Evolutionary conservation across 2,329 filamentous ascomycete species (phyloP).

Genomic region (Penicillium sp.): DNA sequence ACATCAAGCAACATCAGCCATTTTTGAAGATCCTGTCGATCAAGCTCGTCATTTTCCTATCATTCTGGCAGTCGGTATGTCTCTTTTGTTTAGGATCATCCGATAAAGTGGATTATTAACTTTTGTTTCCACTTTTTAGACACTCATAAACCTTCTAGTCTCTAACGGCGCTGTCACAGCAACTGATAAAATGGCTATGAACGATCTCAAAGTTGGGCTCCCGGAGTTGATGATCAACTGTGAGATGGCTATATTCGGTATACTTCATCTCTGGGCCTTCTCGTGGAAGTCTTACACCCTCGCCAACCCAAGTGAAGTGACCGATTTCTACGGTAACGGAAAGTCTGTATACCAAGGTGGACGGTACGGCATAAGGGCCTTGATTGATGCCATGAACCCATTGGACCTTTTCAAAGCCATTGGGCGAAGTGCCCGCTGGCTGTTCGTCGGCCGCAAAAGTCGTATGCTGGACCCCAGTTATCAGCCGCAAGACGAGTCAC

Average conservation of each 20-base stretch:
- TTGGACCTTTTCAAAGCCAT: conserved; percentile 82
- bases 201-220: conserved; percentile 77
- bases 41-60: conserved; percentile 87
- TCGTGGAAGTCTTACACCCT: conserved; percentile 67
- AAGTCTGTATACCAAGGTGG: conserved; percentile 62
- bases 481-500: conserved; percentile 24
- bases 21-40: conserved; percentile 82
- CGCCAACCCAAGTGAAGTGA: conserved; percentile 45
- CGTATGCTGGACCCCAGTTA: conserved; percentile 42
- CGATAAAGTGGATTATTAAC: background rate
- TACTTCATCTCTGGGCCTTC: conserved; percentile 81
- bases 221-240: conserved; percentile 74
- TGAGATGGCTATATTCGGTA: conserved; percentile 78
- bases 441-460: conserved; percentile 67
- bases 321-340: conserved; percentile 39
- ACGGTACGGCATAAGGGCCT: conserved; percentile 60
- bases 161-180: conserved; percentile 63
- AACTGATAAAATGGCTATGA: conserved; percentile 61
- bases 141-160: conserved; percentile 60
- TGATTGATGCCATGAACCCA: conserved; percentile 71
- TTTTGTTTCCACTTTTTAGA: conserved; percentile 28
- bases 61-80: conserved; percentile 73
- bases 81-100: background rate
- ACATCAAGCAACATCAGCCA: conserved; percentile 66
- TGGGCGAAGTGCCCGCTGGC: conserved; percentile 73